Percentiles rank a stretch among this genome's conserved stretches.
phyloP scores from a whole-genome alignment of 164 flowering plant species.

The Buxus sempervirens region DNA sequence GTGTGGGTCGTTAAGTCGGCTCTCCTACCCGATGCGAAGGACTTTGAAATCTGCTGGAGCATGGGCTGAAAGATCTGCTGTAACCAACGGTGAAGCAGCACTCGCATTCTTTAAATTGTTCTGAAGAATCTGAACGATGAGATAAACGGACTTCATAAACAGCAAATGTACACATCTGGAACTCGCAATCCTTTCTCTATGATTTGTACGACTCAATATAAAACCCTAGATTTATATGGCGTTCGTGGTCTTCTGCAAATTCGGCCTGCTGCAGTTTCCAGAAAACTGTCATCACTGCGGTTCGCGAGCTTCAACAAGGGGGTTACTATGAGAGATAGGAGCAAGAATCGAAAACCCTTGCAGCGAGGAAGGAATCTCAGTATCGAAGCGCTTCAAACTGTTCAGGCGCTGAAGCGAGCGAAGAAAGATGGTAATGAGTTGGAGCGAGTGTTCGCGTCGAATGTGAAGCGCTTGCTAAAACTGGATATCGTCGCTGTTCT shows the following conservation, averaged over 20 bases:
- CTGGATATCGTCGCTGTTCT: conserved; percentile 70
- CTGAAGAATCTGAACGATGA: no score
- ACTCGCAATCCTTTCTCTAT: background rate
- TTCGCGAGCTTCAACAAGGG: conserved; percentile 3
- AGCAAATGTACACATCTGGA: conserved; percentile 1
- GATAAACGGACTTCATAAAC: no score
- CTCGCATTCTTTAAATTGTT: no score
- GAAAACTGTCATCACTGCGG: background rate
- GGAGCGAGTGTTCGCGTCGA: conserved; percentile 32
- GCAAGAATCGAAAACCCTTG: conserved; percentile 71
- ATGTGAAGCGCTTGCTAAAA: conserved; percentile 54
- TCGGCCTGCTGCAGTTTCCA: background rate
- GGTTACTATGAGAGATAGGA: conserved; percentile 51
- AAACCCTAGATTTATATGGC: conserved; percentile 5
- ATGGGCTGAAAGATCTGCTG: no score
- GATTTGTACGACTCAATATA: background rate
- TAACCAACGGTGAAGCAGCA: no score
- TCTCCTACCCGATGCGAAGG: no score
- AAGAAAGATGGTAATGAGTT: conserved; percentile 20
- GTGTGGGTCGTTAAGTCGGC: no score
- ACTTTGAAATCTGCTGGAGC: no score
- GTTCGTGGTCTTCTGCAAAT: background rate
- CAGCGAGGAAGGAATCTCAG: conserved; percentile 70
- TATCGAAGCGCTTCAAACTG: conserved; percentile 73
- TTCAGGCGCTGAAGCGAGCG: conserved; percentile 63